Evolutionary conservation across 2,329 filamentous ascomycete genomes (phyloP).

Genomic region (Dryadomyces quercivorus): DNA sequence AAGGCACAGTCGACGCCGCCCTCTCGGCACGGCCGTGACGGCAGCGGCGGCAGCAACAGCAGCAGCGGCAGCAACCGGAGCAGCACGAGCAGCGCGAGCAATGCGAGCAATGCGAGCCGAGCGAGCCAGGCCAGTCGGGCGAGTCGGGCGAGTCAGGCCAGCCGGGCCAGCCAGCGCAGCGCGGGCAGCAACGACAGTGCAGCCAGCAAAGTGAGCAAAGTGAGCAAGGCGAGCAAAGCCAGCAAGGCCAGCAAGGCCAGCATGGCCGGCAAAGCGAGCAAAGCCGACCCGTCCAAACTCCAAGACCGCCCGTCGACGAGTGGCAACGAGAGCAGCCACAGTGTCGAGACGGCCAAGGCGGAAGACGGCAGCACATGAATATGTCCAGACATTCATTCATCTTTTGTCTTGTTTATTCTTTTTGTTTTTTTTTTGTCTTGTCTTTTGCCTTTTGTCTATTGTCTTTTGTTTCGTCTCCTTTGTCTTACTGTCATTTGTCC

Average conservation of each 20-base stretch:
- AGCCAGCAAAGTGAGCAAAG: not conserved
- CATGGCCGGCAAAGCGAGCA: constrained; percentile 4
- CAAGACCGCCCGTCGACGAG: no score
- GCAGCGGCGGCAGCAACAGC: not conserved
- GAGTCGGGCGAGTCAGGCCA: not conserved
- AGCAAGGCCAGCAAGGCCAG: not conserved
- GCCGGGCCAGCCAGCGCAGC: not conserved
- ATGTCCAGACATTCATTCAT: not conserved
- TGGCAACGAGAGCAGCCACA: constrained; percentile 10
- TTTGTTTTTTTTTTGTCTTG: not conserved
- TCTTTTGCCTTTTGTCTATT: not conserved
- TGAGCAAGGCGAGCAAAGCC: not conserved
- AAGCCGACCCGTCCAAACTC: no score
- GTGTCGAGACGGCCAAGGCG: constrained; percentile 1
- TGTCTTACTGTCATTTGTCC: not conserved
- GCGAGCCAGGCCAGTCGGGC: not conserved
- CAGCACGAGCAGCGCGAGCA: not conserved
- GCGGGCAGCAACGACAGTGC: not conserved
- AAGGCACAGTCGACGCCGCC: not conserved
- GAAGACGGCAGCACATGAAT: not conserved
- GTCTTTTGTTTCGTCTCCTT: not conserved
- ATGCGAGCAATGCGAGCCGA: not conserved
- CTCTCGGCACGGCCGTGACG: not conserved
- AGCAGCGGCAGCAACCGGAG: not conserved
- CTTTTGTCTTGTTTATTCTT: not conserved